phyloP scores from a whole-genome alignment of 371 early-diverging fungal genomes.

The Coemansia sp. region DNA sequence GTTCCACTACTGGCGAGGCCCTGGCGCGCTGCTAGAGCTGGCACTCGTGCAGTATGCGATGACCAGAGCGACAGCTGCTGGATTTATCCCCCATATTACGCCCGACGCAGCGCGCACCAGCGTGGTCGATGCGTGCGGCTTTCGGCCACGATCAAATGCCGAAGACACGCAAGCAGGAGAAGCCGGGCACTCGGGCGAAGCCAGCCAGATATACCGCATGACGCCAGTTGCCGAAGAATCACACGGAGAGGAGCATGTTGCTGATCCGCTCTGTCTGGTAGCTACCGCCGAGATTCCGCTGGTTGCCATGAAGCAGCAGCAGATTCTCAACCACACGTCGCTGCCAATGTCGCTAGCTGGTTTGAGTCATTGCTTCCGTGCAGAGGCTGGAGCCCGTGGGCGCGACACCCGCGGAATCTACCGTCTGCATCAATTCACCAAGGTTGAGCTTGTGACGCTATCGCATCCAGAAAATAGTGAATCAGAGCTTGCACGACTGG shows the following conservation, averaged over 20 bases:
- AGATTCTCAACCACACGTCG: conserved; percentile 43
- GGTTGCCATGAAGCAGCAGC: conserved; percentile 70
- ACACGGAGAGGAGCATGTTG: conserved; percentile 37
- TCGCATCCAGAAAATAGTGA: conserved; percentile 68
- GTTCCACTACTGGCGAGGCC: conserved; percentile 84
- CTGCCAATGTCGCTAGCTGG: conserved; percentile 76
- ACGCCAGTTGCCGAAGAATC: conserved; percentile 54
- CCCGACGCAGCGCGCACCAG: conserved; percentile 85
- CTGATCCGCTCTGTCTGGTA: conserved; percentile 65
- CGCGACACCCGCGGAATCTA: conserved; percentile 84
- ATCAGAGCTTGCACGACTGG: conserved; percentile 68
- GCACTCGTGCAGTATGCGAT: conserved; percentile 86
- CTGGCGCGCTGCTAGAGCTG: conserved; percentile 81
- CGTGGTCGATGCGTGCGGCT: conserved; percentile 87
- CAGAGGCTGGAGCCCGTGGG: conserved; percentile 86
- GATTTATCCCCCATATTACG: conserved; percentile 74
- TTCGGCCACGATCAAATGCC: conserved; percentile 64
- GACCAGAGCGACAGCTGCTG: conserved; percentile 67
- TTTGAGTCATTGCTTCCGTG: conserved; percentile 82
- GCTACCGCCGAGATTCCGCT: conserved; percentile 94
- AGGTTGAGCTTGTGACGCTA: conserved; percentile 88
- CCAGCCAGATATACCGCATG: conserved; percentile 83
- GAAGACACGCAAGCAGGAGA: conserved; percentile 2
- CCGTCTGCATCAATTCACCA: conserved; percentile 92
- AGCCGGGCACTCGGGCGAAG: conserved; percentile 48